Base-by-base conservation (phyloP, 2,329 filamentous ascomycete genomes). In the Penicillium corylophilum region DNA sequence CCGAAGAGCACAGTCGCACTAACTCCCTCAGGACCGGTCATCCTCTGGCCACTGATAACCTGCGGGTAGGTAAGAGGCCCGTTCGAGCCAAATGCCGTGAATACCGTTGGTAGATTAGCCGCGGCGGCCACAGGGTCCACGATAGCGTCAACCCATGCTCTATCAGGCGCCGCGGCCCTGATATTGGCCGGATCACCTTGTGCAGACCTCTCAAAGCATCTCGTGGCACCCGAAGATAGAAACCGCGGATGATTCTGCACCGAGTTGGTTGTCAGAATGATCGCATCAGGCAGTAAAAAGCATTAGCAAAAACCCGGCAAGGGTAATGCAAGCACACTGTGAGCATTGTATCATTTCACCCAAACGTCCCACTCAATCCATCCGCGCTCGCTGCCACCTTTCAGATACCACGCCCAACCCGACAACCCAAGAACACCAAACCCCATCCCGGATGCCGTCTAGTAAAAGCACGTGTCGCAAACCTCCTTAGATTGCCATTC, bases 11-110 rank as follows among this genome's bases (percentile, higher is more conserved):
- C 31, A 15, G 31, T 33, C 2, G 5, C 38, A 35, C 10, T 48
- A 15, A 43, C 46, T 15, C 16, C 12, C 18, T 42, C 28, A 9
- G 46, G 46, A 15, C 28, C 29, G 2, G 13, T 20, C 4, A 44
- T 12, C 24, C 20, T 13, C 15, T 36, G 28, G 13, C 46, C 46
- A 9, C 39, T 44, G 35, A 38, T 38, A 26, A 48, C 46, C 29
- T 48, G 39, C n/a, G 46, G 38, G 28, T 48, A 48, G n/a, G 44
- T 26, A 15, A 26, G 24, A n/a, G 46, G 38, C 9, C 46, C 46
- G 33, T 26, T 44, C 15, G 46, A n/a, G 22, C 18, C 36, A 4
- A 48, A 29, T 10, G 28, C 39, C 12, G 38, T 40, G 31, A 38
- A 48, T 12, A 44, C 38, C 6, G 39, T 28, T 15, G 39, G 38